Evolutionary conservation across 805 yeast species (phyloP).

Genomic region (Saturnispora sanitii): DNA sequence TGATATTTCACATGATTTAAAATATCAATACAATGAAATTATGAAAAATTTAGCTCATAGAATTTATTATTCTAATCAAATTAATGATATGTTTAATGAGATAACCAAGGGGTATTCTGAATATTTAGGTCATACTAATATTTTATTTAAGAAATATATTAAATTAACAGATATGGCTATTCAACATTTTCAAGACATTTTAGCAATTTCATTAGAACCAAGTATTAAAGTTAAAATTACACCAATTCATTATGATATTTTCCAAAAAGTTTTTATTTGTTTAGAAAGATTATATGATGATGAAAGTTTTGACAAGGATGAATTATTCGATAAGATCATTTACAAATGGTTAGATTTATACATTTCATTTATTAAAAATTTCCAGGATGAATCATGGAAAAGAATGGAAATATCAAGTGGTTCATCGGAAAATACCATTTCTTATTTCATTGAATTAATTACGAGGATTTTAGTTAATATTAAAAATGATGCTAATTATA

Average conservation of each 20-base stretch:
- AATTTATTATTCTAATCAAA: slow-evolving; percentile 78
- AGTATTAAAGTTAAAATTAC: slow-evolving; percentile 30
- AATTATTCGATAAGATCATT: slow-evolving; percentile 18
- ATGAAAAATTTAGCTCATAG: slow-evolving; percentile 67
- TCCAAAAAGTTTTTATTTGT: background rate
- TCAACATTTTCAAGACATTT: slow-evolving; percentile 21
- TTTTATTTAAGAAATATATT: background rate
- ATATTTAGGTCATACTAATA: background rate
- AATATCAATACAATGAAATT: slow-evolving; percentile 37
- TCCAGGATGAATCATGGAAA: slow-evolving; percentile 11
- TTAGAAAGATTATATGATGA: slow-evolving; percentile 1
- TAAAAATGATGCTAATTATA: slow-evolving; percentile 7
- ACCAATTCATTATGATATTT: slow-evolving; percentile 26
- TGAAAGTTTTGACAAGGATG: background rate
- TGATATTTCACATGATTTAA: slow-evolving; percentile 30
- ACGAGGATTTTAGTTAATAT: background rate
- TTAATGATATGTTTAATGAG: slow-evolving; percentile 63
- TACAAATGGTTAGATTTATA: slow-evolving; percentile 32
- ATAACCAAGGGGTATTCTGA: slow-evolving; percentile 20
- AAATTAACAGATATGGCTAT: slow-evolving; percentile 16
- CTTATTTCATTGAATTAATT: slow-evolving; percentile 30
- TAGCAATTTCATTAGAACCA: slow-evolving; percentile 21
- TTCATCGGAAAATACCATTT: slow-evolving; percentile 31
- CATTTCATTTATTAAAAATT: slow-evolving; percentile 22
- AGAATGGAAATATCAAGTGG: slow-evolving; percentile 36